Percentiles rank a stretch among this genome's conserved stretches.
Conservation (phyloP, 768 basidiomycete genomes). For the Suillus occidentalis region DNA sequence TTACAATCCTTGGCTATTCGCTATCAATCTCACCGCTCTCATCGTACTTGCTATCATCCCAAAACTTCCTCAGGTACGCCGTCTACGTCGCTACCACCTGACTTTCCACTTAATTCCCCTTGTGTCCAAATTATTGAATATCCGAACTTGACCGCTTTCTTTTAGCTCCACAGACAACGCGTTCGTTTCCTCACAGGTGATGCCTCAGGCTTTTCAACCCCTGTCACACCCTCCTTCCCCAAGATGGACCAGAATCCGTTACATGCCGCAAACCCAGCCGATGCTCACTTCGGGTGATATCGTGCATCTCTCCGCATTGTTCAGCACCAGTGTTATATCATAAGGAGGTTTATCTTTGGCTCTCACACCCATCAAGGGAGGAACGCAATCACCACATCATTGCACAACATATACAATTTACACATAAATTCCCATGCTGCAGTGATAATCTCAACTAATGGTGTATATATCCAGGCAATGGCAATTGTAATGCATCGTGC, state of each 20-base stretch:
- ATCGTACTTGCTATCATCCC: slow-evolving; percentile 83
- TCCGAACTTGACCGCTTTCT: not conserved
- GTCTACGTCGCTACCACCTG: not conserved
- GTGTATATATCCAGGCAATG: slow-evolving; percentile 30
- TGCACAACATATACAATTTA: not conserved
- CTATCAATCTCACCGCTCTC: slow-evolving; percentile 82
- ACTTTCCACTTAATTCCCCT: slow-evolving; percentile 15
- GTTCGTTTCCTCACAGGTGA: slow-evolving; percentile 74
- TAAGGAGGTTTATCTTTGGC: not conserved
- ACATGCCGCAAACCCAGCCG: slow-evolving; percentile 42
- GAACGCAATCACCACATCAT: slow-evolving; percentile 1
- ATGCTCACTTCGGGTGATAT: slow-evolving; percentile 43
- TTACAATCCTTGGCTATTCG: slow-evolving; percentile 93
- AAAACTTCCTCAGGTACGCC: slow-evolving; percentile 87
- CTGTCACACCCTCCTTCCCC: slow-evolving; percentile 58
- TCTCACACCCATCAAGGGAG: slow-evolving; percentile 3
- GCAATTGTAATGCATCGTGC: slow-evolving; percentile 22
- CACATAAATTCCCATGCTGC: slow-evolving; percentile 14
- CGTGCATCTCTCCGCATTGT: not conserved
- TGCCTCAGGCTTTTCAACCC: slow-evolving; percentile 65
- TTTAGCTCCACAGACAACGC: slow-evolving; percentile 78
- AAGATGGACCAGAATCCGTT: slow-evolving; percentile 43
- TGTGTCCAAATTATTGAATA: slow-evolving; percentile 8
- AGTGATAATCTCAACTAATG: slow-evolving; percentile 32
- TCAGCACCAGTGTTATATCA: not conserved